Evolutionary conservation across 345 rosid genomes (phyloP).

Genomic region (Alliaria petiolata): DNA sequence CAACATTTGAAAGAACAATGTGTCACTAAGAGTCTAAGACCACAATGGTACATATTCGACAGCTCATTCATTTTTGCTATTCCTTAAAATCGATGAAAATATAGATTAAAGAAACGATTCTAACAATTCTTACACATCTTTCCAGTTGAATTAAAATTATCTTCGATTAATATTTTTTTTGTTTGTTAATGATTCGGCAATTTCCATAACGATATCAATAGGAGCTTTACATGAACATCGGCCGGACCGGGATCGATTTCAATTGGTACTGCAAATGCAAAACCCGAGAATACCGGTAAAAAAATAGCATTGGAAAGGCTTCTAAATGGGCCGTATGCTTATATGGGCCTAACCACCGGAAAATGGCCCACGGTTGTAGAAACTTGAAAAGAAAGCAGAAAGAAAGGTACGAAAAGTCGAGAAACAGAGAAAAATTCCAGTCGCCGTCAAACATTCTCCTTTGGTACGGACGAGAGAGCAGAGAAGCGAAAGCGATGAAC

Average conservation of each 20-base stretch:
- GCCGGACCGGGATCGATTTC: not conserved
- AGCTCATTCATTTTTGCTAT: not conserved
- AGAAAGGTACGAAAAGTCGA: not conserved
- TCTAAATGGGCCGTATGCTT: not conserved
- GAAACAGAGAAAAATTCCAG: not conserved
- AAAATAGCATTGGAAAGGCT: not conserved
- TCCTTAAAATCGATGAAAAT: too few relatives aligned
- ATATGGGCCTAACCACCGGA: not conserved
- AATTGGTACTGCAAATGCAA: not conserved
- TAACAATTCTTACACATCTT: too few relatives aligned
- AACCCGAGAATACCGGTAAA: not conserved
- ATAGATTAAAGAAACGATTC: too few relatives aligned
- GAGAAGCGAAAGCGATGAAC: slow-evolving; percentile 42
- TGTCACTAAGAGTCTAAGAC: too few relatives aligned
- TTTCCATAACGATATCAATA: not conserved
- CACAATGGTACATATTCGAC: too few relatives aligned
- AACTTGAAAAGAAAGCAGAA: not conserved
- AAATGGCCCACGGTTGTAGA: not conserved
- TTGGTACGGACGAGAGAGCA: not conserved
- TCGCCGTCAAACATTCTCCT: slow-evolving; percentile 26
- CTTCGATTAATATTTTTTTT: too few relatives aligned
- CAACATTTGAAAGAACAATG: too few relatives aligned
- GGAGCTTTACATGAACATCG: not conserved
- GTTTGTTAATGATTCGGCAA: too few relatives aligned
- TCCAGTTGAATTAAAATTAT: too few relatives aligned